Evolutionary conservation across 202 grass and related monocot species (phyloP).

Genomic region (Carex arenaria): DNA sequence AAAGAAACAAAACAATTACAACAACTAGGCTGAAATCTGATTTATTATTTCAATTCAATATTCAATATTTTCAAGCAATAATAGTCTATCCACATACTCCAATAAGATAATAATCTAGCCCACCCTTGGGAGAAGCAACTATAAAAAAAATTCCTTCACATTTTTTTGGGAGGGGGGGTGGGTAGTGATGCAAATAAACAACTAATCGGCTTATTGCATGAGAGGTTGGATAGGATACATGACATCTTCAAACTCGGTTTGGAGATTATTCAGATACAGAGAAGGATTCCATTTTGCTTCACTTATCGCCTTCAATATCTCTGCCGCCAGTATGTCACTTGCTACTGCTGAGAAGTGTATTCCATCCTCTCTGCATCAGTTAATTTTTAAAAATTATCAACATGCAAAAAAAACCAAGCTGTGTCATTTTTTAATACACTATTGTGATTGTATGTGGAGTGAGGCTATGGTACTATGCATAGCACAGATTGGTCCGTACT

Average conservation of each 20-base stretch:
- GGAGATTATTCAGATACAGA: background rate
- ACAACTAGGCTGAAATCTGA: background rate
- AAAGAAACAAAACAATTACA: background rate
- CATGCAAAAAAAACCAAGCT: background rate
- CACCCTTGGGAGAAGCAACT: too few relatives aligned
- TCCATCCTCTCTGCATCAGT: slow-evolving; percentile 1
- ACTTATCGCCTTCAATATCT: background rate
- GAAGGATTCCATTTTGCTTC: slow-evolving; percentile 4
- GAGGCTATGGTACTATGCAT: too few relatives aligned
- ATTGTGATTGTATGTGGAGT: background rate
- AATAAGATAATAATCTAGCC: too few relatives aligned
- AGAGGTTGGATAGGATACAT: background rate
- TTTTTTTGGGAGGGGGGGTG: too few relatives aligned
- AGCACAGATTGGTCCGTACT: too few relatives aligned
- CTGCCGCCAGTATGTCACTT: background rate
- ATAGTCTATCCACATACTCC: background rate
- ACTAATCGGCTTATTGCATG: too few relatives aligned
- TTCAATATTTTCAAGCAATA: background rate
- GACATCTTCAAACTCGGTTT: slow-evolving; percentile 2
- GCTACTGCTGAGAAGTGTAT: slow-evolving; percentile 1
- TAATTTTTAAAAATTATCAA: background rate
- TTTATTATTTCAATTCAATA: background rate
- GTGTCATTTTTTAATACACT: background rate
- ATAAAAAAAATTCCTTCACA: too few relatives aligned
- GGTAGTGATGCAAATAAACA: too few relatives aligned